Percentiles rank a stretch among this genome's conserved stretches.
Evolutionary conservation across 2,329 filamentous ascomycete species (phyloP).

Genomic region (Xylariaceae sp.): DNA sequence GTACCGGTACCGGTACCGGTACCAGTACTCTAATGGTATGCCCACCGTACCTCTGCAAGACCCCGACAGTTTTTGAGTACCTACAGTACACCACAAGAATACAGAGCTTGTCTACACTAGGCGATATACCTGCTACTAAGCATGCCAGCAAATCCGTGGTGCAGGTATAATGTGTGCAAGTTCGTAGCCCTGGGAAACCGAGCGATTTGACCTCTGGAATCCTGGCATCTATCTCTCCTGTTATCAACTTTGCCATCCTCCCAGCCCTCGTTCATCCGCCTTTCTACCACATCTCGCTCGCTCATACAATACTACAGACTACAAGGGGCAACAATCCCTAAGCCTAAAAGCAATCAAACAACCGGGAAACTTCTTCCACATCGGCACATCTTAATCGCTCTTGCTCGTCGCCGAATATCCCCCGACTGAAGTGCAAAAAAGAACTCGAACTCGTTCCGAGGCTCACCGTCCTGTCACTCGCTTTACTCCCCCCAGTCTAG

Average conservation of each 20-base stretch:
- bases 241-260: constrained; percentile 12
- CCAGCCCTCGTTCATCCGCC: not conserved
- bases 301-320: constrained; percentile 1
- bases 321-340: not conserved
- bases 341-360: too few relatives aligned
- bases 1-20: not conserved
- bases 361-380: not conserved
- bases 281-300: constrained; percentile 3
- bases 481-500: constrained; percentile 3
- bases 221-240: too few relatives aligned
- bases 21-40: constrained; percentile 8
- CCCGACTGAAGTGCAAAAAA: not conserved
- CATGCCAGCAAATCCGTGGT: constrained; percentile 17
- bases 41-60: constrained; percentile 8
- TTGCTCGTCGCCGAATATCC: not conserved
- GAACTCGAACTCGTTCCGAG: not conserved
- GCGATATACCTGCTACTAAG: not conserved
- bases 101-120: constrained; percentile 5
- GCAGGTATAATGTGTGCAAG: not conserved
- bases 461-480: constrained; percentile 1
- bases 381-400: not conserved
- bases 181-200: constrained; percentile 7
- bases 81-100: not conserved
- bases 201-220: constrained; percentile 17
- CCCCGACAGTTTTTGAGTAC: constrained; percentile 13